Conservation (phyloP, 352 stramenopile genomes). For the Phytophthora fragariaefolia region DNA sequence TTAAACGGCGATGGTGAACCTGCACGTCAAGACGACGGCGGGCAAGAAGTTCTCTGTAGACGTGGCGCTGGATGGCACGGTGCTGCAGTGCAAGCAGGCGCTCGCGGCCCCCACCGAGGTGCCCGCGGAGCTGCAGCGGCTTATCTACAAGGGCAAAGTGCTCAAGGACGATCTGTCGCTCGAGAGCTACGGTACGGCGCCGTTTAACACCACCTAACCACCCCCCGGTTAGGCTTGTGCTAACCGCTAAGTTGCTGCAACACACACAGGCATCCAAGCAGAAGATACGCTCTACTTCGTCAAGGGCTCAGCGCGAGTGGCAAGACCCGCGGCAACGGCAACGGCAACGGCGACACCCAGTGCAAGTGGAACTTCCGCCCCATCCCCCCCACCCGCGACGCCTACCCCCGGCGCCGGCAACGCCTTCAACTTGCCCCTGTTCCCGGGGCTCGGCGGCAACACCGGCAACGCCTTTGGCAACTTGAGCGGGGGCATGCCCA, state of each 20-base stretch:
- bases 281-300: slow-evolving; percentile 90
- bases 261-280: slow-evolving; percentile 61
- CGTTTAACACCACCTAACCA: background rate
- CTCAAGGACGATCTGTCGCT: slow-evolving; percentile 91
- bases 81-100: slow-evolving; percentile 80
- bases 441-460: slow-evolving; percentile 36
- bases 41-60: slow-evolving; percentile 85
- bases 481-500: slow-evolving; percentile 58
- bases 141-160: slow-evolving; percentile 93
- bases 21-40: slow-evolving; percentile 86
- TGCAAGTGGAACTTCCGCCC: too few relatives aligned
- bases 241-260: background rate
- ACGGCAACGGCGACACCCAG: slow-evolving; percentile 21
- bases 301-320: slow-evolving; percentile 55
- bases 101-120: slow-evolving; percentile 79
- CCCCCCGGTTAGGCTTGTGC: background rate
- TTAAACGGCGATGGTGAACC: slow-evolving; percentile 56
- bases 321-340: slow-evolving; percentile 22
- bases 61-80: slow-evolving; percentile 68
- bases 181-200: slow-evolving; percentile 74
- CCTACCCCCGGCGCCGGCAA: slow-evolving; percentile 33
- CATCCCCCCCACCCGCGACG: slow-evolving; percentile 16
- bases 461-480: slow-evolving; percentile 66
- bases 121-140: slow-evolving; percentile 74
- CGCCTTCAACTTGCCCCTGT: slow-evolving; percentile 63